phyloP scores from a whole-genome alignment of 805 yeast species.

The Metschnikowia shivogae region DNA sequence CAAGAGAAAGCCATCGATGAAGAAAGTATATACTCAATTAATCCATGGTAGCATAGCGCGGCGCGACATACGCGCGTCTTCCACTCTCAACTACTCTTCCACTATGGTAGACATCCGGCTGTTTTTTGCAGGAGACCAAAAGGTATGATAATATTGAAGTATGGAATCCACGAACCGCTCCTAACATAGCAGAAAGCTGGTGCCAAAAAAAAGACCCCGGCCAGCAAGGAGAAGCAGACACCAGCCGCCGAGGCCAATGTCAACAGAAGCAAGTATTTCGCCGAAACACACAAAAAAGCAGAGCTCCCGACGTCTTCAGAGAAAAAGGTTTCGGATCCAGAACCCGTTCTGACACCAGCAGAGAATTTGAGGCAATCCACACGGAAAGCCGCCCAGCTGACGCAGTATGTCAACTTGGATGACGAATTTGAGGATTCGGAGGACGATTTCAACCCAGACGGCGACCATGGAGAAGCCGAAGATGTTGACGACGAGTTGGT shows the following conservation, averaged over 20 bases:
- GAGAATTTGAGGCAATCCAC: slow-evolving; percentile 9
- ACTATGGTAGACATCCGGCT: slow-evolving; percentile 19
- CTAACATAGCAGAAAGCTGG: slow-evolving; percentile 1
- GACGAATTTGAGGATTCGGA: slow-evolving; percentile 22
- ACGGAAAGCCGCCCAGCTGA: slow-evolving; percentile 11
- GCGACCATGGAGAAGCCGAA: slow-evolving; percentile 14
- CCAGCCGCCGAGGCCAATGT: slow-evolving; percentile 1
- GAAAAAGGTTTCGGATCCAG: not conserved
- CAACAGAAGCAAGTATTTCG: not conserved
- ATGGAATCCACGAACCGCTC: not conserved
- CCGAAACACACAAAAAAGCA: not conserved
- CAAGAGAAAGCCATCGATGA: not conserved
- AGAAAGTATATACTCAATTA: too few relatives aligned
- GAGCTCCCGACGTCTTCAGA: not conserved
- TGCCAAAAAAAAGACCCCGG: not conserved
- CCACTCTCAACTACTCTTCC: not conserved
- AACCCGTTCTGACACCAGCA: not conserved
- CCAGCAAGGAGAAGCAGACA: not conserved
- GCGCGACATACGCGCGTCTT: slow-evolving; percentile 1
- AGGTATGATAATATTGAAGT: not conserved
- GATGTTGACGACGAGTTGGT: slow-evolving; percentile 6
- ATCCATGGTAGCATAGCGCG: not conserved
- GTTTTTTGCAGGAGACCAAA: slow-evolving; percentile 14
- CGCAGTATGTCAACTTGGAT: slow-evolving; percentile 15
- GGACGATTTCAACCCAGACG: slow-evolving; percentile 22